Evolutionary conservation across 495 filamentous ascomycete genomes (phyloP), one percentile per base, ranked within the genome.

Genomic region (Penicillium coffeae): DNA sequence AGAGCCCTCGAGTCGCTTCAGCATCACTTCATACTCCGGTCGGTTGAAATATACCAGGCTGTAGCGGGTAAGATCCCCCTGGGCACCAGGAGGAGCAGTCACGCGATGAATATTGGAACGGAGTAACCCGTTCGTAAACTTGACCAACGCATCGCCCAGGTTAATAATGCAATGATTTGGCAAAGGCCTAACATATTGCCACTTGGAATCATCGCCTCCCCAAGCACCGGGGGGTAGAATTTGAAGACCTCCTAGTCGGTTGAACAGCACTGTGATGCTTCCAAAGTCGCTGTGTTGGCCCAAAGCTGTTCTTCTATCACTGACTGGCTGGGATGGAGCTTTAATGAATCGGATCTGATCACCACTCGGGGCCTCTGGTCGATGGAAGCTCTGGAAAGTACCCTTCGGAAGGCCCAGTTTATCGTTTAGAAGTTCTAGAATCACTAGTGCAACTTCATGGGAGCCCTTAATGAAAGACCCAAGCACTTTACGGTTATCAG

Each of bases 91-190:
- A n/a, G 70, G 50, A 1, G 52, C 49, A 3, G 62, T 50, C 6
- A 73, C 69, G 10, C 70, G 64, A 54, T 75, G 72, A 45, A 69
- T 42, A 2, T 48, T 55, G 32, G 51, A 62, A 12, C 62, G 59
- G 42, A 73, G 52, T 12, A 66, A 20, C 7, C 66, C 70, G 22
- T 58, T 64, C 3, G 66, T 70, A 56, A 64, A 70, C 46, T 68
- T 58, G 7, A 66, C 69, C 15, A 69, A 51, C 0, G 68, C 60
- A 43, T 75, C 72, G 8, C 70, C 72, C 7, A 72, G 39, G 45
- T 73, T 75, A 15, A 73, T 54, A 21, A 75, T 62, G 2, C 60
- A 62, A 49, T 58, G 60, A 8, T 61, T 63, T 8, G 55, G 59
- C 42, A 51, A 39, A 2, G 70, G 72, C 33, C 51, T 50, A 10